Base-by-base conservation (phyloP, 768 basidiomycete species). In the Tephrocybe sp. region DNA sequence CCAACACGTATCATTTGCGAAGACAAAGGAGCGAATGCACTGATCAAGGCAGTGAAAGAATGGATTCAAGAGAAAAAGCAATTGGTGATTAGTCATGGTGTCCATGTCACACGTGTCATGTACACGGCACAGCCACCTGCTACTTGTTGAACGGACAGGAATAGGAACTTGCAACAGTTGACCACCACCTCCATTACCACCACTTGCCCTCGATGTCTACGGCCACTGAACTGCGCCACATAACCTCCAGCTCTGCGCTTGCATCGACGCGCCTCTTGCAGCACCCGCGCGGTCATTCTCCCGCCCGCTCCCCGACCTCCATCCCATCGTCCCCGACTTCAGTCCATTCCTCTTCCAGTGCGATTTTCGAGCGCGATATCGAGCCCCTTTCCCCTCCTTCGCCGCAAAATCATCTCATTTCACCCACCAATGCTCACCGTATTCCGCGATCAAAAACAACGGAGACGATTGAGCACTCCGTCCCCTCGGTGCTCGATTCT, bases 341-440 rank as follows among this genome's bases (percentile, higher is more conserved):
- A 28, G 81, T 89, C 1, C 78, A 89, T 60, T 93, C 90, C 0
- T 90, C 89, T 0, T 90, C 89, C 0, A 93, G 90, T 0, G 91
- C 92, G 32, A 95, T 94, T 51, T 95, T 95, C 54, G 92, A 95
- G 68, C 83, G 92, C 30, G 92, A 95, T 65, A 92, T 95, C 56
- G 92, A 93, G 58, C 85, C 85, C 45, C 67, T 69, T 60, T 71
- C 66, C 59, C 73, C 74, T 58, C 65, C 68, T 43, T 67, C 68
- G 0, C 20, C 68, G n/a, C 47, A 37, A n/a, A 34, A 20, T 28
- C 54, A 55, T 48, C 53, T 56, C 40, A 63, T 63, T 48, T 67
- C 69, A 49, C 74, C 67, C 1, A 63, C 59, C 23, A 85, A 90
- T 61, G 88, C 90, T 0, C 90, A 90, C 64, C 80, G 85, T 24